These are phyloP conservation scores for Phallus indusiatus DNA, from an alignment of 768 basidiomycete species.

Conservation along the genomic window DNA sequence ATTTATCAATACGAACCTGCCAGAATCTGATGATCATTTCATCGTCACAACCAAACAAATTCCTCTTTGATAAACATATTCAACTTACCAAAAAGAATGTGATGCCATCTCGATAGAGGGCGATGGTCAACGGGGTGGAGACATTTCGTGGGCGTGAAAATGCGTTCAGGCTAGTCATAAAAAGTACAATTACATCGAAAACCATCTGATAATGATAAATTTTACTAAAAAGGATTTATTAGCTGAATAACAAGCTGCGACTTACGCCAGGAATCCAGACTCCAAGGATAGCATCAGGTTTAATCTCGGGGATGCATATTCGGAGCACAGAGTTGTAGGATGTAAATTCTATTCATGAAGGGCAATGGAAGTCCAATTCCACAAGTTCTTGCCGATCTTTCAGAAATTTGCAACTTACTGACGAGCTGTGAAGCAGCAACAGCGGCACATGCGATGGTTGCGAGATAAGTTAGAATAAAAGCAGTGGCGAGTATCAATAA, in stretches of 20 bases:
- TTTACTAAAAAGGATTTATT: neutral
- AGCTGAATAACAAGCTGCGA: neutral
- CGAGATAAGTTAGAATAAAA: neutral
- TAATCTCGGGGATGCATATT: neutral
- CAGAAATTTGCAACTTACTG: neutral
- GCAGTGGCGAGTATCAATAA: neutral
- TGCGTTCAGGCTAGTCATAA: constrained; percentile 6
- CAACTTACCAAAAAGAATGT: constrained; percentile 3
- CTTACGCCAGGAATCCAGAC: constrained; percentile 6
- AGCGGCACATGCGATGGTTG: neutral
- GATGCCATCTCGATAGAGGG: constrained; percentile 5
- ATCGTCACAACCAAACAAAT: neutral
- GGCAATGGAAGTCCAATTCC: neutral
- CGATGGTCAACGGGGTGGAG: neutral
- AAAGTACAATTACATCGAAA: constrained; percentile 2
- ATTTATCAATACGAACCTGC: neutral
- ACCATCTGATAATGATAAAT: neutral
- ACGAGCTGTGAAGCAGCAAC: neutral
- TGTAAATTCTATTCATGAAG: neutral
- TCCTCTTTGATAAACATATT: neutral
- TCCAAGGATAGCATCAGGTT: neutral
- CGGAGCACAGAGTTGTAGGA: neutral
- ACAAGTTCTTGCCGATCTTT: neutral
- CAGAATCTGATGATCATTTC: neutral
- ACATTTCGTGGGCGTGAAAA: constrained; percentile 1